Evolutionary conservation across 2,329 filamentous ascomycete genomes (phyloP).

Genomic region (Pseudogymnoascus sp.): DNA sequence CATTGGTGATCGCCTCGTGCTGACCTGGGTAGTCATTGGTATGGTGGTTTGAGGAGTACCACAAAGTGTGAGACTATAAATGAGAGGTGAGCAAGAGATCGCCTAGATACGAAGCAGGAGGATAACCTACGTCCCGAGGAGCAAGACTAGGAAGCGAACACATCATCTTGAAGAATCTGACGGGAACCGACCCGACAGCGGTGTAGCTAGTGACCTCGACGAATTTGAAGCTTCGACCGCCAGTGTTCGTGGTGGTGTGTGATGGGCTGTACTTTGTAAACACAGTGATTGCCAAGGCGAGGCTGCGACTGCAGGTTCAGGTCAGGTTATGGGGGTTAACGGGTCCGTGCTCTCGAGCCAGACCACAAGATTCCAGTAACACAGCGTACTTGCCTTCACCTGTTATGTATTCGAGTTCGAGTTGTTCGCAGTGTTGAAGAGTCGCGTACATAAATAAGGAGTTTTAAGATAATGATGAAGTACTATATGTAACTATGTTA

Average conservation of each 20-base stretch:
- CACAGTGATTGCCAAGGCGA: background rate
- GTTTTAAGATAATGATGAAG: background rate
- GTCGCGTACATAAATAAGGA: background rate
- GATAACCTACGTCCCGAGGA: slow-evolving; percentile 45
- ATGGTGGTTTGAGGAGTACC: slow-evolving; percentile 59
- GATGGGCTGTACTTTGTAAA: background rate
- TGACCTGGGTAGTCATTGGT: slow-evolving; percentile 32
- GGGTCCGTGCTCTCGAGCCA: background rate
- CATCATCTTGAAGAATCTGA: slow-evolving; percentile 40
- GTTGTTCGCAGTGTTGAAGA: background rate
- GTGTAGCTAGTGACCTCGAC: background rate
- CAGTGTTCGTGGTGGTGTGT: background rate
- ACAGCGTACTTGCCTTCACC: background rate
- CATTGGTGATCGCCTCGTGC: slow-evolving; percentile 23
- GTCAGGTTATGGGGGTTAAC: background rate
- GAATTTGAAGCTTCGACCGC: background rate
- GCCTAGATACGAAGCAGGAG: background rate
- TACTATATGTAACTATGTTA: background rate
- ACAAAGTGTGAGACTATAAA: slow-evolving; percentile 58
- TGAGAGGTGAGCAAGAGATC: slow-evolving; percentile 6
- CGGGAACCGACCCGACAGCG: background rate
- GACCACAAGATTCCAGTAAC: background rate
- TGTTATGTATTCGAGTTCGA: background rate
- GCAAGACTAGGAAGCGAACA: slow-evolving; percentile 57
- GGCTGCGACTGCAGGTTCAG: background rate